Base-by-base conservation (phyloP, 1,284 basidiomycete species). In the Irpex lacteus region DNA sequence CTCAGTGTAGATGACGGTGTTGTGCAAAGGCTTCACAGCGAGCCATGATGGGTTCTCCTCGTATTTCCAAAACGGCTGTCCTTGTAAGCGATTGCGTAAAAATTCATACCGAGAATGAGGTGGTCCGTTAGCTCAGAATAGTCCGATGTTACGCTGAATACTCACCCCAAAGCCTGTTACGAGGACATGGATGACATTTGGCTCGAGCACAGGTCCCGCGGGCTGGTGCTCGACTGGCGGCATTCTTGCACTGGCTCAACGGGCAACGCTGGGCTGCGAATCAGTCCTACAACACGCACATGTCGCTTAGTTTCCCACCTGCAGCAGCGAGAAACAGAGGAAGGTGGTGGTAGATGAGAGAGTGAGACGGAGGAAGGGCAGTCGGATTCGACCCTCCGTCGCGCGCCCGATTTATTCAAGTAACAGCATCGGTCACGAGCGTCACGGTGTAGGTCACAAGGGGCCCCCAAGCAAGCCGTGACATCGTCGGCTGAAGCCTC, bases 11-110 rank as follows among this genome's bases (percentile, higher is more conserved):
- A 89, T 73, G 64, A 83, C 67, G 55, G 77, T 73, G 68, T 87
- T 84, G 71, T 88, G 83, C 34, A 88, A 76, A 13, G 83, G 78
- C 62, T 81, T 75, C 21, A 87, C 84, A 40, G 86, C 85, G 7
- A 86, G 76, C 87, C 87, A 89, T 32, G 86, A 86, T 1, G 87
- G 86, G 69, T 88, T 88, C 68, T 80, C 79, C 47, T 76, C 71
- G 69, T 83, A 82, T 44, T 82, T 80, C 61, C 77, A 73, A 73
- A 87, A 87, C 19, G 87, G 86, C 86, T 88, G 70, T 68, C 66
- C 21, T 56, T 47, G 26, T 56, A 56, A 56, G 54, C 11, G 13
- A 56, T 34, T 21, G 34, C 54, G 54, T 34, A 58, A 19, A 26
- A 4, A 32, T 18, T 47, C 47, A 13, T 55, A 36, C 50, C 9